Conservation (phyloP, 345 rosid species). For the Linum lewisii region DNA sequence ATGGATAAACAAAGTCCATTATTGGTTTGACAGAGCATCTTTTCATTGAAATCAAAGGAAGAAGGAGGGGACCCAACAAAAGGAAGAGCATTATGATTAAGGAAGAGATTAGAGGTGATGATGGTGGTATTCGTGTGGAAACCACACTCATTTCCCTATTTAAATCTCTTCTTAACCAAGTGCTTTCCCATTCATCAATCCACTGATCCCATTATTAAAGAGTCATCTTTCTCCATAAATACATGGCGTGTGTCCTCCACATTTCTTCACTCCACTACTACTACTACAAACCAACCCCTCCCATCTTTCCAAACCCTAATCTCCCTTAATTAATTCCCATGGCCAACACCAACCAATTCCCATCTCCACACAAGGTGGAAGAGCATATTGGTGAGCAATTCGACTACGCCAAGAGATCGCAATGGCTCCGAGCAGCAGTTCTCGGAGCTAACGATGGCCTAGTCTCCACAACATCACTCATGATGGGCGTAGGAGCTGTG, state of each 20-base stretch:
- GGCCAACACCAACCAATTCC: neutral
- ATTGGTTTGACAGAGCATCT: too few relatives aligned
- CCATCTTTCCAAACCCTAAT: neutral
- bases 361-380: neutral
- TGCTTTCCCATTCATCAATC: too few relatives aligned
- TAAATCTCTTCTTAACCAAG: too few relatives aligned
- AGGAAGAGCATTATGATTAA: too few relatives aligned
- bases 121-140: too few relatives aligned
- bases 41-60: too few relatives aligned
- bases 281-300: neutral
- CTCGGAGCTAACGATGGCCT: constrained; percentile 78
- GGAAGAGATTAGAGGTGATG: too few relatives aligned
- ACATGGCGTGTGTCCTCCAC: neutral
- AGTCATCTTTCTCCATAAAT: neutral
- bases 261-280: neutral
- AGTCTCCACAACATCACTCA: constrained; percentile 65
- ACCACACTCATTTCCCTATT: too few relatives aligned
- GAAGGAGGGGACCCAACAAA: too few relatives aligned
- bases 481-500: constrained; percentile 79
- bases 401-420: constrained; percentile 57
- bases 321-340: neutral
- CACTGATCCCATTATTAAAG: too few relatives aligned
- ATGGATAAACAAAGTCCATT: too few relatives aligned
- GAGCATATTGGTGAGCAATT: constrained; percentile 1
- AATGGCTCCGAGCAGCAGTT: constrained; percentile 78